Conservation (phyloP, 176 grass and related monocot species). For the Avena insularis region DNA sequence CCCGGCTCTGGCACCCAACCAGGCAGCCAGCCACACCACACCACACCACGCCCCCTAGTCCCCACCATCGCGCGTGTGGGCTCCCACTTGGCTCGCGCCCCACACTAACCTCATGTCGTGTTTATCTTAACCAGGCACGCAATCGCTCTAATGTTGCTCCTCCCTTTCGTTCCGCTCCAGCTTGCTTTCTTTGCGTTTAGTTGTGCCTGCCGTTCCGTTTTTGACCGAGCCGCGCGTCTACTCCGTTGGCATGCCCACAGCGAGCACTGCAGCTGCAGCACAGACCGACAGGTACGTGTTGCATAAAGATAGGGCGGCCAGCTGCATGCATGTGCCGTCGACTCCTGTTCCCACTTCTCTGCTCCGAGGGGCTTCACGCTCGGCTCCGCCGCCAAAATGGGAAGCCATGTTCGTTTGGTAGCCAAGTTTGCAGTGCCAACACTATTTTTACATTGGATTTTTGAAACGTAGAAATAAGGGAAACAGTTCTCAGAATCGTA, state of each 20-base stretch:
- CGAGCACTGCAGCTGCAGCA: not conserved
- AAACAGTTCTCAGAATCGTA: too few species aligned
- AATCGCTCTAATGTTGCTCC: not conserved
- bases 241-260: not conserved
- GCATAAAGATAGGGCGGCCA: not conserved
- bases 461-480: too few species aligned
- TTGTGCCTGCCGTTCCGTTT: not conserved
- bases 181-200: not conserved
- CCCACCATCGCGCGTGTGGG: too few species aligned
- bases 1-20: not conserved
- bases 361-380: not conserved
- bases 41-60: too few species aligned
- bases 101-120: constrained; percentile 38
- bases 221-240: not conserved
- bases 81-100: not conserved
- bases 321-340: not conserved
- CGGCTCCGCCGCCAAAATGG: not conserved
- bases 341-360: not conserved
- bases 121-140: constrained; percentile 31
- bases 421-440: not conserved
- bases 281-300: not conserved
- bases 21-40: not conserved
- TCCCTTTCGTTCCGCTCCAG: not conserved
- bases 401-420: not conserved
- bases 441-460: not conserved